Base-by-base conservation (phyloP, 345 rosid genomes). In the Laguncularia racemosa region DNA sequence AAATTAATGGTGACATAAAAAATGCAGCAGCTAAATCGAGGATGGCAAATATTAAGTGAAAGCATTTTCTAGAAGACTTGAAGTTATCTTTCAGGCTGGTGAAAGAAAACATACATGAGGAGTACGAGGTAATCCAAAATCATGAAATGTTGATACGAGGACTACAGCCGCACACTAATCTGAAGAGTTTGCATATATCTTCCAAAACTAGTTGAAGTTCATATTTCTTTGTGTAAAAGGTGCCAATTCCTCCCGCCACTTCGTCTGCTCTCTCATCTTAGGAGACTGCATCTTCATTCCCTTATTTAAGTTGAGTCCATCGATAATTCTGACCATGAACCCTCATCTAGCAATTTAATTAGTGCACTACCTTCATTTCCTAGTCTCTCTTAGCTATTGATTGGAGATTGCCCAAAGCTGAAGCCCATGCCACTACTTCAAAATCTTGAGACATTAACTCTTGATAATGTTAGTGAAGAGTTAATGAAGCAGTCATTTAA, bases 91-190 rank as follows among this genome's bases (percentile, higher is more conserved):
- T 20, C 26, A 58, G 28, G 5, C 13, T n/a, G 13, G 19, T n/a
- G 14, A 7, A 21, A 26, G 44, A 2, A 20, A 20, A 20, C 18
- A 10, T 8, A 13, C 40, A 17, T 38, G 14, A 9, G 48, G 13
- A 6, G 6, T n/a, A 26, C 28, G 6, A 26, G 28, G 3, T 26
- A 26, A 26, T 26, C 21, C 43, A 49, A 20, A 19, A 12, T 59
- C 46, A 48, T 26, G 20, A 58, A 23, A 20, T 38, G 46, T 14
- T 59, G 13, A 14, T 60, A 17, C 16, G 17, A 18, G 20, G 38
- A 10, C 64, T 60, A 55, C 64, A 51, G 23, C 64, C 64, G 20
- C 56, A 60, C 46, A 16, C 56, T 5, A 50, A 50, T 49, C 46
- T 60, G 6, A 20, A 18, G 16, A 10, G 20, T 16, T 47, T 58